Conservation (phyloP, 2,329 filamentous ascomycete genomes). For the Sclerotinia subarctica region DNA sequence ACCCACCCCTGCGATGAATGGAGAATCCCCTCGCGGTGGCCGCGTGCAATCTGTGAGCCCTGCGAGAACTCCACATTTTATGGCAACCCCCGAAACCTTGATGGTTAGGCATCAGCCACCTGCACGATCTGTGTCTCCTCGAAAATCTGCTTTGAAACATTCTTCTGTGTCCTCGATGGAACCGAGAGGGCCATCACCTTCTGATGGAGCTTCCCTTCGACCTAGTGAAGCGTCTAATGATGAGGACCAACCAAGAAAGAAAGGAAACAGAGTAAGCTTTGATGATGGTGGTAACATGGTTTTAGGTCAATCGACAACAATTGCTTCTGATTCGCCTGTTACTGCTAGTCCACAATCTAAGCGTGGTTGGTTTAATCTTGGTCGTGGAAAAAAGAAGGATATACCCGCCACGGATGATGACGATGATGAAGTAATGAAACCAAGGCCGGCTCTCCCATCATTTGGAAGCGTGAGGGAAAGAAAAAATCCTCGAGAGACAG, state of each 20-base stretch:
- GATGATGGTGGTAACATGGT: slow-evolving; percentile 58
- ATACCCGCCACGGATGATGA: slow-evolving; percentile 43
- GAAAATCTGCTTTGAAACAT: slow-evolving; percentile 73
- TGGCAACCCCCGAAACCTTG: slow-evolving; percentile 52
- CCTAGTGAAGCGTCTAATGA: slow-evolving; percentile 46
- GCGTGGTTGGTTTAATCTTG: slow-evolving; percentile 53
- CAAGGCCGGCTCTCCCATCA: slow-evolving; percentile 68
- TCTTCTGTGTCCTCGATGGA: slow-evolving; percentile 46
- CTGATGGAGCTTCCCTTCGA: slow-evolving; percentile 33
- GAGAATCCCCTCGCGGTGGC: slow-evolving; percentile 32
- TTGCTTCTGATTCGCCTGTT: slow-evolving; percentile 43
- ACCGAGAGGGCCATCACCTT: slow-evolving; percentile 51
- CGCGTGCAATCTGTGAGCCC: slow-evolving; percentile 53
- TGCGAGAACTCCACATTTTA: slow-evolving; percentile 66
- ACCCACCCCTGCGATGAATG: slow-evolving; percentile 19
- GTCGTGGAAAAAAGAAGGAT: slow-evolving; percentile 51
- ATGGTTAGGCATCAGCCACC: slow-evolving; percentile 65
- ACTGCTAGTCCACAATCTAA: slow-evolving; percentile 44
- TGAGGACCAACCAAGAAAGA: slow-evolving; percentile 49
- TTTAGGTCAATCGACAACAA: slow-evolving; percentile 47
- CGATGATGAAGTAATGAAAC: slow-evolving; percentile 66
- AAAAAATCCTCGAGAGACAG: slow-evolving; percentile 52
- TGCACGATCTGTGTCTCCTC: slow-evolving; percentile 67
- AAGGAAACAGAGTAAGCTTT: slow-evolving; percentile 73
- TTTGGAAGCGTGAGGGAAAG: slow-evolving; percentile 72